Conservation (phyloP, 305 asterid genomes). For the Fraxinus platypoda region DNA sequence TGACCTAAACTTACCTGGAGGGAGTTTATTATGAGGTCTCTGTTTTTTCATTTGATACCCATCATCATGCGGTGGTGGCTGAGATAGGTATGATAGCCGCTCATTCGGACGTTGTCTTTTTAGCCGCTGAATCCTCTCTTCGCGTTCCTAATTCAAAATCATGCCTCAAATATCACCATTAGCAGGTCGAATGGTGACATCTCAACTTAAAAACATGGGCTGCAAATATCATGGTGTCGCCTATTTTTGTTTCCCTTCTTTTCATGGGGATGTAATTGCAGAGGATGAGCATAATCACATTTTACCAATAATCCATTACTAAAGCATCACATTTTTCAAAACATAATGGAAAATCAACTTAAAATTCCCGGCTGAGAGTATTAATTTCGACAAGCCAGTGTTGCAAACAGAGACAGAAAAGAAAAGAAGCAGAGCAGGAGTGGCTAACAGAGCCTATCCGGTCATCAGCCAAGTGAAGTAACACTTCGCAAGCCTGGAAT, state of each 20-base stretch:
- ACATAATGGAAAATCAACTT: background rate
- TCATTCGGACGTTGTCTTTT: slow-evolving; percentile 71
- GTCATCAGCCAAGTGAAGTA: background rate
- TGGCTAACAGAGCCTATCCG: background rate
- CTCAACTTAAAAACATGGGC: background rate
- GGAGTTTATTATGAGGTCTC: slow-evolving; percentile 66
- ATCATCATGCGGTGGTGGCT: slow-evolving; percentile 50
- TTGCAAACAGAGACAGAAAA: background rate
- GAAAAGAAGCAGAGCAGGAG: background rate
- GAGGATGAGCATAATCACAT: background rate
- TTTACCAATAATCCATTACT: background rate
- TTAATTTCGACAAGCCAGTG: background rate
- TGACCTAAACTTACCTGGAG: slow-evolving; percentile 63
- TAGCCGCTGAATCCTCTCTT: slow-evolving; percentile 71
- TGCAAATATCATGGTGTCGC: background rate
- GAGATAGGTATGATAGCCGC: slow-evolving; percentile 54
- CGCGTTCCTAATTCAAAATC: slow-evolving; percentile 71
- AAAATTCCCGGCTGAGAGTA: background rate
- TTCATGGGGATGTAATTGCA: background rate
- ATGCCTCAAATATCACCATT: background rate
- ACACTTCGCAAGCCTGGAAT: background rate
- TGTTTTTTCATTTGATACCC: slow-evolving; percentile 61
- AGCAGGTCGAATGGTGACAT: background rate
- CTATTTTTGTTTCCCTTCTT: background rate
- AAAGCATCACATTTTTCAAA: background rate